Evolutionary conservation across 345 rosid species (phyloP), one percentile per base, ranked within the genome.

Genomic region (Noccaea bulbosa): DNA sequence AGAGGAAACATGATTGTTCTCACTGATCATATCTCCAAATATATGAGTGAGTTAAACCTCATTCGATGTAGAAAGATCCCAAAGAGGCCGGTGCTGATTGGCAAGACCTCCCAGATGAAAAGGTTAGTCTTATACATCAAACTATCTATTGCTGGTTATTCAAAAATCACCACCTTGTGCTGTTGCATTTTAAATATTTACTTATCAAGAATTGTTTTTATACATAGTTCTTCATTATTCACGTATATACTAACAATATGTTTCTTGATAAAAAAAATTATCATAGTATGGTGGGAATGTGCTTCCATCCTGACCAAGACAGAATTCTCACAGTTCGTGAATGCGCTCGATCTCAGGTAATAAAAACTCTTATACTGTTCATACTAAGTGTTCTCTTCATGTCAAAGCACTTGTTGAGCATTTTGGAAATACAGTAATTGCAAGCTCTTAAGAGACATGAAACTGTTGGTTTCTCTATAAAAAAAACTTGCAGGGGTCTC

Each of bases 71-170:
- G 84, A 73, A 82, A 24, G 34, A 88, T 90, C 60, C 97, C 94
- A 48, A 93, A 83, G 78, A 84, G 81, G 7, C 96, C 98, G 98
- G 96, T 78, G 81, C 96, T 48, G 97, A 93, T 79, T 93, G 98
- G 97, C 97, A 84, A 51, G 84, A 86, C 50, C 91, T 93, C 15
- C 92, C 85, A 0, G 80, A 85, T 0, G 94, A 86, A 72, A 86
- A 83, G 91, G 96, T 90, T 3, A 24, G 27, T 24, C 27, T 24
- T 2, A 24, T 24, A 24, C 27, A 24, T 24, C 27, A 1, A 24
- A 15, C 40, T 16, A 7, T 5, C 27, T 32, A n/a, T 2, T 83
- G 62, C 11, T 79, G 40, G 96, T 79, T 77, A 82, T 91, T 53
- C 98, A 24, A 24, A 24, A 24, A 24, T 24, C 27, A 24, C 27